Evolutionary conservation across 495 filamentous ascomycete species (phyloP), one percentile per base, ranked within the genome.

Genomic region (Sporormia fimetaria): DNA sequence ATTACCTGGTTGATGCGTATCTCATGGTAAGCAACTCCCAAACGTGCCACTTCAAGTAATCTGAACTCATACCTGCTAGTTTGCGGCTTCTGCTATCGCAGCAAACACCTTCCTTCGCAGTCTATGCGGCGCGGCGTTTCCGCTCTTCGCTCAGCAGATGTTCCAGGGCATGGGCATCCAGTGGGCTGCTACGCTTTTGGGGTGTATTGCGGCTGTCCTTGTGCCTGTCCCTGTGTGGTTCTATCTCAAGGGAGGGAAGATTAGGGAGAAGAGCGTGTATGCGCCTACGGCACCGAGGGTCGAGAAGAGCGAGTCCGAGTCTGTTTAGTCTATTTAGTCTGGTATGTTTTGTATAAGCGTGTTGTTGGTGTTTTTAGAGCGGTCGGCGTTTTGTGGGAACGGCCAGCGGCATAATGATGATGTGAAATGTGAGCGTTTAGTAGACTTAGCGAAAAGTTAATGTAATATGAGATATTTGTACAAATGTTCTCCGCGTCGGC

Each of bases 71-170:
- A 15, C 6, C 18, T 21, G 6, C 2, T 37, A 51, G 47, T 57
- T 57, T 40, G 85, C 85, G 9, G 85, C 85, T 24, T 88, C 83
- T 4, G 82, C 84, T 18, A 85, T 93, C 32, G 86, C 87, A 6
- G 85, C 78, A 16, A 93, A 94, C 58, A 90, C 87, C 0, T 86
- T 94, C 58, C 66, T 90, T 6, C 81, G 87, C 2, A 87, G 80
- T 4, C 61, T 83, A 0, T 74, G 74, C 30, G 85, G 80, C 16
- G 80, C 81, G 6, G 75, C 70, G 0, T 93, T 93, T 61, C 87
- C 87, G 8, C 68, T 94, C 2, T 94, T 94, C 57, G 69, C 76
- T 0, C 73, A 64, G 8, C 80, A 88, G 49, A 86, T 93, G 81
- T 88, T 86, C 58, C 60, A 76, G 3, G 73, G 68, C 24, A 69